Evolutionary conservation across 768 basidiomycete genomes (phyloP), one percentile per base, ranked within the genome.

Genomic region (Termitomyces bulborhizus): DNA sequence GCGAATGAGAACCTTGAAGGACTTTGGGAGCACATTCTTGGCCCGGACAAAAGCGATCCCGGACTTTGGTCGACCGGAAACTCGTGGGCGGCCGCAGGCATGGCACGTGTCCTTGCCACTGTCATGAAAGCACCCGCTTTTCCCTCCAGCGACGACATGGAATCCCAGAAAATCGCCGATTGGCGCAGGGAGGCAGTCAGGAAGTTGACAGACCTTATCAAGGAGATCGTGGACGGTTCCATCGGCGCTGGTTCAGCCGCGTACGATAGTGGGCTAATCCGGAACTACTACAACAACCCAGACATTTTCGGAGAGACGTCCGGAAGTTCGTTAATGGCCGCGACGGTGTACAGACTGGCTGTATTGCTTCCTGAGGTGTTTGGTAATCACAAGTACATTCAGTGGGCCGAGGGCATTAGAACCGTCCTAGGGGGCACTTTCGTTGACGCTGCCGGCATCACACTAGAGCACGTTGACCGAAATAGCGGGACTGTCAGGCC

Each of bases 51-150:
- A 44, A 36, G 56, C 21, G 78, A 79, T 48, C 61, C 68, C 0
- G 76, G 77, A 2, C 55, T 77, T 1, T 80, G 78, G 78, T 73
- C 74, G 0, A 78, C 77, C 42, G 82, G 83, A 3, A 90, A 89
- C 59, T 85, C 73, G 0, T 89, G 88, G 88, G 86, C 85, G 0
- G 84, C 84, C 1, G 80, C 79, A 1, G 87, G 87, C 0, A 84
- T 85, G 76, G 67, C 82, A 27, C 76, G 86, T 6, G 83, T 89
- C 4, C 64, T 79, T 5, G 74, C 74, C 8, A 84, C 80, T 0
- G 71, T 84, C 36, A 62, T 68, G 24, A 69, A 73, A 27, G 75
- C 79, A 1, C 62, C 64, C 11, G 39, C 51, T 24, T 40, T 56
- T 21, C 13, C 31, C 2, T 3, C 7, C 27, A 34, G 4, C 2